Evolutionary conservation across 225 moss, liverwort and hornwort genomes (phyloP).

Genomic region (Rhytidiadelphus loreus): DNA sequence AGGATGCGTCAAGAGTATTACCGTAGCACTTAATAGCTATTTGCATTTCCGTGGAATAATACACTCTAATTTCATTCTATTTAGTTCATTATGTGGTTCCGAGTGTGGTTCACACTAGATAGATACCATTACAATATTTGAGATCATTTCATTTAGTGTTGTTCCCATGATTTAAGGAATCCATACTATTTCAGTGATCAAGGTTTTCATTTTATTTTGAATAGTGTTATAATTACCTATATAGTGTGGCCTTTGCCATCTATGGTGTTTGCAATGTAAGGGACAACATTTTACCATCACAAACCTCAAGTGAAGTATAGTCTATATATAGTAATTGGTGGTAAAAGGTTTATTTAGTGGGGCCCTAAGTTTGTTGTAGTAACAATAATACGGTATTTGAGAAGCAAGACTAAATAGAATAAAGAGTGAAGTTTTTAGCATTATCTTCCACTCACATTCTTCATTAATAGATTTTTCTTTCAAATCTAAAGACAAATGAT

Average conservation of each 20-base stretch:
- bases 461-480: not conserved
- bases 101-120: not conserved
- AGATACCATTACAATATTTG: too few relatives aligned
- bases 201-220: not conserved
- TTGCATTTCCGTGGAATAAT: rapidly evolving
- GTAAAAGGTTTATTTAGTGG: not conserved
- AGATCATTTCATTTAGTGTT: not conserved
- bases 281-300: not conserved
- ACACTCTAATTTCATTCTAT: not conserved
- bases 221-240: not conserved
- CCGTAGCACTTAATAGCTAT: not conserved
- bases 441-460: not conserved
- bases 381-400: not conserved
- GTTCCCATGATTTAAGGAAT: not conserved
- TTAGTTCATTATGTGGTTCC: too few relatives aligned
- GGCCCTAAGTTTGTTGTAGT: not conserved
- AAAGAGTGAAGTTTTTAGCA: not conserved
- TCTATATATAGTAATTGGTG: too few relatives aligned
- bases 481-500: not conserved
- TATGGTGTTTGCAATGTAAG: not conserved
- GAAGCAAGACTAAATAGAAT: not conserved
- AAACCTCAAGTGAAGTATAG: not conserved
- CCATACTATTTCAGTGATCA: not conserved
- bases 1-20: rapidly evolving
- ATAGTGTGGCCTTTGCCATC: too few relatives aligned